A percentile compares a stretch with the other conserved stretches of the same genome.
Conservation (phyloP, 495 filamentous ascomycete genomes). For the Lasiosphaeriaceae sp. region DNA sequence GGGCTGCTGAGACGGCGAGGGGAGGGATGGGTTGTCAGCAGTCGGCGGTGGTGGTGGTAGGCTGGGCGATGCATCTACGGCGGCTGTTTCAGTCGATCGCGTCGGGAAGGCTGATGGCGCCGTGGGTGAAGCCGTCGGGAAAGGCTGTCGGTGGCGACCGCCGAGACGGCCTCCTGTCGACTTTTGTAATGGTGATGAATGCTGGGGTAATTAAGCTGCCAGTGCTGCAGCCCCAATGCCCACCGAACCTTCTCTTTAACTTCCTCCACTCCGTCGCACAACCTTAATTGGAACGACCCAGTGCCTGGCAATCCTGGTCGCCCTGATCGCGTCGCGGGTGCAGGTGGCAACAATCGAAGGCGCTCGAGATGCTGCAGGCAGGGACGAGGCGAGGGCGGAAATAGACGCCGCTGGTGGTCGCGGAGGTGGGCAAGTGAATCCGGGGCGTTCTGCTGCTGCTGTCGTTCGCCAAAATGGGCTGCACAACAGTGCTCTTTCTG, state of each 20-base stretch:
- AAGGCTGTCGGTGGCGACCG: conserved; percentile 32
- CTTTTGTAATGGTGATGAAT: neutral
- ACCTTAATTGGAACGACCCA: neutral
- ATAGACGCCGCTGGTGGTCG: neutral
- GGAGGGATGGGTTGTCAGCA: conserved; percentile 25
- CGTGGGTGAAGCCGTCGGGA: conserved; percentile 46
- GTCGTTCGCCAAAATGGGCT: neutral
- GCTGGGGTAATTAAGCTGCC: neutral
- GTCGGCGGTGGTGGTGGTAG: conserved; percentile 3
- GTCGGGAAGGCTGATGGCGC: conserved; percentile 28
- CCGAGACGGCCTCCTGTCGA: conserved; percentile 36
- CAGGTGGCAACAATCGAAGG: neutral
- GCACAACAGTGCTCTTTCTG: neutral
- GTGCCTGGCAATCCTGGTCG: too few relatives aligned
- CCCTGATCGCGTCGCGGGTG: too few relatives aligned
- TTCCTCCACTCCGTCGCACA: conserved; percentile 8
- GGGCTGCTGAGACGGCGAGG: conserved; percentile 35
- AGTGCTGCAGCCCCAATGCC: neutral
- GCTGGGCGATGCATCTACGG: conserved; percentile 32
- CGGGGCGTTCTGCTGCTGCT: neutral
- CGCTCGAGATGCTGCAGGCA: neutral
- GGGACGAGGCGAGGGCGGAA: neutral
- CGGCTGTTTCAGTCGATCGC: conserved; percentile 24
- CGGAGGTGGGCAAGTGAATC: neutral
- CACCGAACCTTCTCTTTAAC: conserved; percentile 6